phyloP scores from a whole-genome alignment of 1,284 basidiomycete species.

The Hemileccinum hortonii region DNA sequence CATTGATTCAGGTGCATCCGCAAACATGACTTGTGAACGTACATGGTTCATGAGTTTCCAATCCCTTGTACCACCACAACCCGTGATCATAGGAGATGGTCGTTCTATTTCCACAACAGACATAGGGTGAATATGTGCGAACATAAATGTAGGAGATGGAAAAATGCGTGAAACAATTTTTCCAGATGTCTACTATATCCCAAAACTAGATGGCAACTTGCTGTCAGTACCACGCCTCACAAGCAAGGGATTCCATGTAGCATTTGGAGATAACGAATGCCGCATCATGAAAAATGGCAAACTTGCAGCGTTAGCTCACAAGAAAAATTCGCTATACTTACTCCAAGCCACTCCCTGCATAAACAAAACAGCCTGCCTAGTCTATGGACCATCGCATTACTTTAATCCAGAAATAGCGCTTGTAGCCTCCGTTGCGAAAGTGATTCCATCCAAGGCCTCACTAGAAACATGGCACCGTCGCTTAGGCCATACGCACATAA shows the following conservation, averaged over 20 bases:
- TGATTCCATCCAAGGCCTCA: background rate
- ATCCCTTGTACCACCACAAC: background rate
- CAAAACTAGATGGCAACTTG: background rate
- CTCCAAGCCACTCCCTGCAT: no score
- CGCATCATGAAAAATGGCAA: background rate
- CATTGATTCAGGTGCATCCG: background rate
- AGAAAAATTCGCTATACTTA: no score
- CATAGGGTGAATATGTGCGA: background rate
- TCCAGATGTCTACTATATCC: background rate
- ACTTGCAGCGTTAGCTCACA: no score
- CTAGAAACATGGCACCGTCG: no score
- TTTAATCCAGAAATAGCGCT: no score
- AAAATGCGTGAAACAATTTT: no score
- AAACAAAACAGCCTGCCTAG: no score
- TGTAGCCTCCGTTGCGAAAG: no score
- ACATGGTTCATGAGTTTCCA: background rate
- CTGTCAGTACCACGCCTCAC: background rate
- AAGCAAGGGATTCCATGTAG: background rate
- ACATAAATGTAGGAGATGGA: no score
- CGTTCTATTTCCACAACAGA: background rate
- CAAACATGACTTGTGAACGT: background rate
- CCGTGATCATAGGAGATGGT: background rate
- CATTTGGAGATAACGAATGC: background rate
- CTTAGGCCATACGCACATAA: no score
- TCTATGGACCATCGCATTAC: no score